Conservation (phyloP, 2,329 filamentous ascomycete genomes). For the Pestalotiopsis sp. region DNA sequence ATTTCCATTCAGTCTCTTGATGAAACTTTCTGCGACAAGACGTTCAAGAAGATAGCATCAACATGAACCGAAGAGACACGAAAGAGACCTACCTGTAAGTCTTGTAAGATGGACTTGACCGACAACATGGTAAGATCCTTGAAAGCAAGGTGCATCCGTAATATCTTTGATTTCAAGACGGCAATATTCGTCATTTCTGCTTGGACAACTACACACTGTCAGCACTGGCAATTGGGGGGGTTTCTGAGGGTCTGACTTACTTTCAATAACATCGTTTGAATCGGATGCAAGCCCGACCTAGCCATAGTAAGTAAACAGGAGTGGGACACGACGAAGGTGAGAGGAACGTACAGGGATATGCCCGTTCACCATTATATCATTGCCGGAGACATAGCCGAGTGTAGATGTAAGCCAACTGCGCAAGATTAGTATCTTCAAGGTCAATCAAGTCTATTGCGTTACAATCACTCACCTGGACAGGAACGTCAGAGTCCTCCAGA, state of each 20-base stretch:
- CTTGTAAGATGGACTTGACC: constrained; percentile 28
- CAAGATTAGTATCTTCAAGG: not conserved
- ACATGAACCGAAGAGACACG: no score
- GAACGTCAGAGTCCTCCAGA: constrained; percentile 33
- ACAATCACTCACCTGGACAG: constrained; percentile 24
- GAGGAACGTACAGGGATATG: constrained; percentile 20
- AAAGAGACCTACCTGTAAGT: constrained; percentile 22
- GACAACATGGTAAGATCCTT: constrained; percentile 26
- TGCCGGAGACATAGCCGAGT: constrained; percentile 30
- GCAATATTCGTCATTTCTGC: constrained; percentile 31
- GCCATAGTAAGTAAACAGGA: no score
- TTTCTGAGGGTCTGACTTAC: not conserved
- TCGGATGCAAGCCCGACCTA: not conserved
- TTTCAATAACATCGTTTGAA: not conserved
- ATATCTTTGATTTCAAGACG: constrained; percentile 30
- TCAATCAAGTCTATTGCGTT: not conserved
- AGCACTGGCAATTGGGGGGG: not conserved
- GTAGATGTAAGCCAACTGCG: constrained; percentile 33
- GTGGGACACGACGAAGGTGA: not conserved
- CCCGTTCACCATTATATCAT: constrained; percentile 23
- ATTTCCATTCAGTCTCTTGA: not conserved
- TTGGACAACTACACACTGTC: constrained; percentile 26
- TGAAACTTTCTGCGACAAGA: not conserved
- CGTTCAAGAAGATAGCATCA: no score
- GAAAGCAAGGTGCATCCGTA: constrained; percentile 31